Conservation (phyloP, 257 asterid species). For the Coffea canephora region DNA sequence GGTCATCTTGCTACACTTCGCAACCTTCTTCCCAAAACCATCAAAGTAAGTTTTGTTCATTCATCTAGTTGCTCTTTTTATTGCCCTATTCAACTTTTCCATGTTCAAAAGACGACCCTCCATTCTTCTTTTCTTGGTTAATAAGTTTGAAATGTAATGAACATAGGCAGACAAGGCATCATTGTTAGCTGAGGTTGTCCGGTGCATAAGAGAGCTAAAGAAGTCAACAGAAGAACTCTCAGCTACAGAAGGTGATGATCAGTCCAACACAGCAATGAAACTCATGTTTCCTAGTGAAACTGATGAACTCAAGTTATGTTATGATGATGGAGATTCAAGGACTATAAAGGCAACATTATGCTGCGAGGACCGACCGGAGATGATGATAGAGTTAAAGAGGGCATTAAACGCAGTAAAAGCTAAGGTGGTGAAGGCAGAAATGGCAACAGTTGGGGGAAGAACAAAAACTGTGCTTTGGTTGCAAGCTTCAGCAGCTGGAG, state of each 20-base stretch:
- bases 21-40: constrained; percentile 69
- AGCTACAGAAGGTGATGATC: constrained; percentile 5
- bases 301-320: constrained; percentile 56
- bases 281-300: constrained; percentile 52
- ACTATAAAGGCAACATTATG: constrained; percentile 54
- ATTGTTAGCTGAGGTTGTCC: constrained; percentile 78
- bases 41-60: constrained; percentile 50
- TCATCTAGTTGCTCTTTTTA: not conserved
- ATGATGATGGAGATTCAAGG: constrained; percentile 36
- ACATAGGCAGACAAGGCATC: constrained; percentile 89
- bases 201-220: constrained; percentile 67
- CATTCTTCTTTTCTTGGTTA: too few relatives aligned
- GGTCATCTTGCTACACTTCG: constrained; percentile 89
- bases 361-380: constrained; percentile 82
- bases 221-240: constrained; percentile 43
- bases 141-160: not conserved
- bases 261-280: constrained; percentile 12
- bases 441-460: constrained; percentile 82
- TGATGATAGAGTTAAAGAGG: constrained; percentile 49
- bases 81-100: too few relatives aligned
- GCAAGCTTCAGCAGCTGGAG: constrained; percentile 20
- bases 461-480: constrained; percentile 63
- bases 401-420: constrained; percentile 62
- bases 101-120: too few relatives aligned
- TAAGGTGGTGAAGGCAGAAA: constrained; percentile 67